Conservation (phyloP, 2,329 filamentous ascomycete species). For the Botrytis paeoniae region DNA sequence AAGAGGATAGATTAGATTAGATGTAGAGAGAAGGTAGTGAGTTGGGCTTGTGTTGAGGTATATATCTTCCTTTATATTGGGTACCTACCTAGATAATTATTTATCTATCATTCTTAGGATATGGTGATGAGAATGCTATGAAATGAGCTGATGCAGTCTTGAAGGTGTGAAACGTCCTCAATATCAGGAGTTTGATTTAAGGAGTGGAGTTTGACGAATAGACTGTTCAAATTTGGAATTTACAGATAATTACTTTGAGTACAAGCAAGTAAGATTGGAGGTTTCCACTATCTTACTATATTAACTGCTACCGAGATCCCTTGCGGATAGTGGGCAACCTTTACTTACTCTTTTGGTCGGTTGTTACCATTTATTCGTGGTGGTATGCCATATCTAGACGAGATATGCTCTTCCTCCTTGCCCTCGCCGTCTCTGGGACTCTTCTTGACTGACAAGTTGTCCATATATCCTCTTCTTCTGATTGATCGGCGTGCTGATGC, state of each 20-base stretch:
- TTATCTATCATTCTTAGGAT: not conserved
- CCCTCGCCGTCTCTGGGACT: not conserved
- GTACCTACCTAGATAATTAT: not conserved
- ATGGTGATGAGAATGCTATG: not conserved
- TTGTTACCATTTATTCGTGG: not conserved
- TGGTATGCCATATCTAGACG: not conserved
- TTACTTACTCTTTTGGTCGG: not conserved
- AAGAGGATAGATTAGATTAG: not conserved
- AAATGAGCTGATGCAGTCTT: not conserved
- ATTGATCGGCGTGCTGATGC: not conserved
- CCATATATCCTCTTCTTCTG: not conserved
- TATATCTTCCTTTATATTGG: not conserved
- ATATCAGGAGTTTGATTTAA: accelerated
- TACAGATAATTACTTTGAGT: not conserved
- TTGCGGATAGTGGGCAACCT: not conserved
- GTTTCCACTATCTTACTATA: not conserved
- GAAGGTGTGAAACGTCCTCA: too few relatives aligned
- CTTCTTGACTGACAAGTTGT: not conserved
- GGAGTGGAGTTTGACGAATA: not conserved
- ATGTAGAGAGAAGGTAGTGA: not conserved
- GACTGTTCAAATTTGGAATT: not conserved
- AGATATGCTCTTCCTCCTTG: not conserved
- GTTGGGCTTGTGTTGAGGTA: not conserved
- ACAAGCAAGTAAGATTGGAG: not conserved
- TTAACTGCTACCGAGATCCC: not conserved